phyloP scores from a whole-genome alignment of 1,284 basidiomycete genomes.

The Trichosporon faecale region DNA sequence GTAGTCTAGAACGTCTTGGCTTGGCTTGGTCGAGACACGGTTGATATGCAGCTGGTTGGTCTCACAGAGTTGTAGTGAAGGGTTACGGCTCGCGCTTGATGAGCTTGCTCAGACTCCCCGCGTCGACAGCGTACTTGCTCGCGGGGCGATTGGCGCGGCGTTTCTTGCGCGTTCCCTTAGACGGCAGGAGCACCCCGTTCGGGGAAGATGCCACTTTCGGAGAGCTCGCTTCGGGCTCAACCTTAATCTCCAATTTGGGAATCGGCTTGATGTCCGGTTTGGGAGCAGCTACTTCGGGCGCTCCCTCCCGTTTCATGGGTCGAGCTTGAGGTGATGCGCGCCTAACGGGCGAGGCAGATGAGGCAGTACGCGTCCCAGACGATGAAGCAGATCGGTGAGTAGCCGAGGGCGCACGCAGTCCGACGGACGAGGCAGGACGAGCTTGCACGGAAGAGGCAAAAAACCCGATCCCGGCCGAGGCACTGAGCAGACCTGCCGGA shows the following conservation, averaged over 20 bases:
- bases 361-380: neutral
- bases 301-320: neutral
- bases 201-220: neutral
- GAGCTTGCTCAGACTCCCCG: neutral
- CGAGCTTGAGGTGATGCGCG: neutral
- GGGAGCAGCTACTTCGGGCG: neutral
- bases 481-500: neutral
- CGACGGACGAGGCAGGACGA: too few species aligned
- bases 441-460: too few species aligned
- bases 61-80: too few species aligned
- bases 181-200: neutral
- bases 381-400: neutral
- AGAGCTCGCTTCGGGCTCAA: neutral
- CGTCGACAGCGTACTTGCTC: neutral
- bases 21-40: neutral
- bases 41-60: too few species aligned
- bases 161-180: neutral
- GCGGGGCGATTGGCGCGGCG: neutral
- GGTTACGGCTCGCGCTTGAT: neutral
- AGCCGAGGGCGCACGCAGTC: too few species aligned
- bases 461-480: neutral
- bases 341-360: neutral
- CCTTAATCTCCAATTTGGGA: neutral
- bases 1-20: too few species aligned
- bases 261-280: neutral